phyloP scores from a whole-genome alignment of 2,329 filamentous ascomycete species.

The Penicillium olsonii region DNA sequence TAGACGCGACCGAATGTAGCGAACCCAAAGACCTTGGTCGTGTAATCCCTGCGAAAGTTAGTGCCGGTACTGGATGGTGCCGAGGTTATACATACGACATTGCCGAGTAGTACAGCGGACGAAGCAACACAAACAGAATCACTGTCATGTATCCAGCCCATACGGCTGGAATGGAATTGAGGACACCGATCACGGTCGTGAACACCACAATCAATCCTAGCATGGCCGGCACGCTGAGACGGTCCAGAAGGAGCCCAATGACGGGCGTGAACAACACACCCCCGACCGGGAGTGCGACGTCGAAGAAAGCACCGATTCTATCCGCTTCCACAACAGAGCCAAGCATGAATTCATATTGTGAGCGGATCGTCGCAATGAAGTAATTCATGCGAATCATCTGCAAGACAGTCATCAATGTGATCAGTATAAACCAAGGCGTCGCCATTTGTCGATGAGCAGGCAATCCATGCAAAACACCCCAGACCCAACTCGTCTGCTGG shows the following conservation, averaged over 20 bases:
- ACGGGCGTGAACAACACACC: constrained; percentile 81
- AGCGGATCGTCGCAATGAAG: constrained; percentile 82
- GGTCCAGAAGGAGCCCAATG: constrained; percentile 78
- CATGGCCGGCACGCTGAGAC: constrained; percentile 70
- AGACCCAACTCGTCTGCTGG: constrained; percentile 72
- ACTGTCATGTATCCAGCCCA: constrained; percentile 72
- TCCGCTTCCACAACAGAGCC: constrained; percentile 62
- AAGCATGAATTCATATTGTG: constrained; percentile 80
- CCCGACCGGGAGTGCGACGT: constrained; percentile 76
- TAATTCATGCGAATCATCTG: constrained; percentile 87
- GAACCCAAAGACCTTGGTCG: constrained; percentile 90
- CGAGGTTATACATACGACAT: constrained; percentile 61
- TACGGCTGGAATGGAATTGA: constrained; percentile 71
- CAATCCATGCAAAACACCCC: constrained; percentile 77
- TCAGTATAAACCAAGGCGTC: constrained; percentile 82
- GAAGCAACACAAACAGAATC: constrained; percentile 78
- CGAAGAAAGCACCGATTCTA: constrained; percentile 79
- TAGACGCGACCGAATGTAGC: constrained; percentile 90
- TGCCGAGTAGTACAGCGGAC: constrained; percentile 87
- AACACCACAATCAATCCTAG: constrained; percentile 69
- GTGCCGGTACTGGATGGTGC: background rate
- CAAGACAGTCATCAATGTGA: constrained; percentile 76
- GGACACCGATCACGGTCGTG: constrained; percentile 72
- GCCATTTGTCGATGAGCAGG: constrained; percentile 70
- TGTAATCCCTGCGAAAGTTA: constrained; percentile 64